Conservation (phyloP, 1,139 yeast genomes). For the Williopsis jadinii region DNA sequence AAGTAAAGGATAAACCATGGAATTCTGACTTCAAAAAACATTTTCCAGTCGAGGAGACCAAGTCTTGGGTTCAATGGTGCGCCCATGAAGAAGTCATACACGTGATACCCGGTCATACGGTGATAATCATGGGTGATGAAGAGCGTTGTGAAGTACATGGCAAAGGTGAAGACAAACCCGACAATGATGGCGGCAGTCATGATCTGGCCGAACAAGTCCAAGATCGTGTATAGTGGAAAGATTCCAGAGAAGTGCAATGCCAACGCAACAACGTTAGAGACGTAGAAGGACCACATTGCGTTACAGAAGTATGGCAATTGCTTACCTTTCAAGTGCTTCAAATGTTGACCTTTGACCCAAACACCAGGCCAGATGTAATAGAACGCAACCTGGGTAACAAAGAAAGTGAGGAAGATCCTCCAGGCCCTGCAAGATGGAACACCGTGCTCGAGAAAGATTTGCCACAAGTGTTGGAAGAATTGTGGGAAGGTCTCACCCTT, state of each 20-base stretch:
- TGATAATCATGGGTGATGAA: constrained; percentile 67
- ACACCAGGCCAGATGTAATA: constrained; percentile 91
- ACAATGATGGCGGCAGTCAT: constrained; percentile 85
- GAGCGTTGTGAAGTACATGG: constrained; percentile 58
- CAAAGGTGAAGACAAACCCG: constrained; percentile 61
- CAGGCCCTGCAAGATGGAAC: constrained; percentile 65
- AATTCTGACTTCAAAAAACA: constrained; percentile 94
- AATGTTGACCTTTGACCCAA: constrained; percentile 92
- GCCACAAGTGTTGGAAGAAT: constrained; percentile 40
- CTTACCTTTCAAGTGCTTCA: constrained; percentile 67
- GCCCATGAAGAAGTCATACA: constrained; percentile 94
- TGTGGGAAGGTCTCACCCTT: constrained; percentile 50
- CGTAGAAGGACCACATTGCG: constrained; percentile 79
- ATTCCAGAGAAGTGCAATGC: constrained; percentile 65
- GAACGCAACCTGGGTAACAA: constrained; percentile 63
- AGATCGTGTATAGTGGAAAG: constrained; percentile 63
- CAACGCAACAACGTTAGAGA: constrained; percentile 51
- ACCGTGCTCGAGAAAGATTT: constrained; percentile 44
- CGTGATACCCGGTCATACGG: constrained; percentile 83
- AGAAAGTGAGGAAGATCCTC: constrained; percentile 62
- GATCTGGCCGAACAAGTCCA: constrained; percentile 82
- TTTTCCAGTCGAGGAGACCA: constrained; percentile 86
- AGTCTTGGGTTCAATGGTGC: constrained; percentile 95
- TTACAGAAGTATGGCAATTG: constrained; percentile 91
- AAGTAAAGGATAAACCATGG: constrained; percentile 94